phyloP scores from a whole-genome alignment of 148 eudicot genomes.

The Selenicereus undatus region DNA sequence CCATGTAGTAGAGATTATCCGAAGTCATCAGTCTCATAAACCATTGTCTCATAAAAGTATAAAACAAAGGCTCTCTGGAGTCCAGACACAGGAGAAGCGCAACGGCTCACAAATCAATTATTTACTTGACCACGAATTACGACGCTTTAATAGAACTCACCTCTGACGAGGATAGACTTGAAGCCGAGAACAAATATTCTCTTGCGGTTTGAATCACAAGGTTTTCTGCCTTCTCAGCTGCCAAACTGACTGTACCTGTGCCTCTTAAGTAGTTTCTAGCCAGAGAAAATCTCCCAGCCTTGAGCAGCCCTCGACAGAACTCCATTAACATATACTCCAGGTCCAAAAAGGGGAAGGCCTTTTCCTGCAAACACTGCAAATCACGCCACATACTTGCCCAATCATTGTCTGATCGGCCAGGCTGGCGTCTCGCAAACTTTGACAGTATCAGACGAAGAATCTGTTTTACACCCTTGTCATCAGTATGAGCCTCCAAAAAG shows the following conservation, averaged over 20 bases:
- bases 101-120: neutral
- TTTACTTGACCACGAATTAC: neutral
- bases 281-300: slow-evolving; percentile 95
- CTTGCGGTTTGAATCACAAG: slow-evolving; percentile 95
- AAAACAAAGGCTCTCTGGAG: neutral
- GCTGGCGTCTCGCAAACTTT: slow-evolving; percentile 79
- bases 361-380: slow-evolving; percentile 80
- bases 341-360: slow-evolving; percentile 82
- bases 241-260: slow-evolving; percentile 65
- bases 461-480: slow-evolving; percentile 90
- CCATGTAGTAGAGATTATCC: neutral
- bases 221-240: slow-evolving; percentile 85
- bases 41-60: neutral
- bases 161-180: slow-evolving; percentile 82
- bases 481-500: slow-evolving; percentile 61
- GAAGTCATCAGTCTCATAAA: neutral
- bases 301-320: slow-evolving; percentile 90
- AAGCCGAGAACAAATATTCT: slow-evolving; percentile 93
- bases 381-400: slow-evolving; percentile 98
- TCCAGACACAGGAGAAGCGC: no score
- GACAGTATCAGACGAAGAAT: slow-evolving; percentile 90
- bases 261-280: slow-evolving; percentile 94
- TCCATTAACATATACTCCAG: slow-evolving; percentile 83
- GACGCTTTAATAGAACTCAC: slow-evolving; percentile 39
- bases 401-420: slow-evolving; percentile 74